Base-by-base conservation (phyloP, 306 rosid species). In the Prunus dulcis region DNA sequence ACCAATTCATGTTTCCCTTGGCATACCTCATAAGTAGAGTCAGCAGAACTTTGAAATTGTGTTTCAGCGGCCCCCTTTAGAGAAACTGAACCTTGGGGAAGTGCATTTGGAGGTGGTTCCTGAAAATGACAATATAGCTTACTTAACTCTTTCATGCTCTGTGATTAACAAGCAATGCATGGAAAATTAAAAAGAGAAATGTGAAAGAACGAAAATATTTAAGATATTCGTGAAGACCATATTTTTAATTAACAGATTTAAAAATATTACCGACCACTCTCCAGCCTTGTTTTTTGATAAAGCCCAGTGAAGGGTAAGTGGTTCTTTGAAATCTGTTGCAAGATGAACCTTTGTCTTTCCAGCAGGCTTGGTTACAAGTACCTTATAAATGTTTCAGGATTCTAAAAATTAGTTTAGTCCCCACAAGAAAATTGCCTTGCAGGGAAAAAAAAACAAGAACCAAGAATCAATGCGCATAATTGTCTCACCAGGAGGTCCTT, bases 281-380 rank as follows among this genome's bases (percentile, higher is more conserved):
- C 92, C 93, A 46, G 93, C 82, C 22, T 80, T 80, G 82, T 84
- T 78, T 80, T 69, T 85, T 52, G 97, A 95, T 78, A 95, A 83
- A 62, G 96, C 96, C 99, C 99, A 95, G 80, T 95, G 99, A 81
- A 95, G 91, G 77, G 82, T 87, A 77, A 79, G 45, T 56, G 96
- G 96, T 64, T 61, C 82, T 81, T 86, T 82, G 61, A 82, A 75
- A 84, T 92, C 97, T 46, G 97, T 92, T 74, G 96, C 87, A 79
- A 95, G 85, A 87, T 88, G 86, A 84, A 95, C 85, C 84, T 83
- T 92, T 71, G 82, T 84, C 89, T 89, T 95, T 74, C 87, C 86
- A 72, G 81, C 83, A 81, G 78, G 84, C 79, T 92, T 90, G 75
- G 93, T 88, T 69, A 89, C 85, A n/a, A 92, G 81, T 63, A 89